These are phyloP conservation scores for Plasmopara halstedii DNA, from an alignment of 352 stramenopile genomes.

Conservation along the genomic window DNA sequence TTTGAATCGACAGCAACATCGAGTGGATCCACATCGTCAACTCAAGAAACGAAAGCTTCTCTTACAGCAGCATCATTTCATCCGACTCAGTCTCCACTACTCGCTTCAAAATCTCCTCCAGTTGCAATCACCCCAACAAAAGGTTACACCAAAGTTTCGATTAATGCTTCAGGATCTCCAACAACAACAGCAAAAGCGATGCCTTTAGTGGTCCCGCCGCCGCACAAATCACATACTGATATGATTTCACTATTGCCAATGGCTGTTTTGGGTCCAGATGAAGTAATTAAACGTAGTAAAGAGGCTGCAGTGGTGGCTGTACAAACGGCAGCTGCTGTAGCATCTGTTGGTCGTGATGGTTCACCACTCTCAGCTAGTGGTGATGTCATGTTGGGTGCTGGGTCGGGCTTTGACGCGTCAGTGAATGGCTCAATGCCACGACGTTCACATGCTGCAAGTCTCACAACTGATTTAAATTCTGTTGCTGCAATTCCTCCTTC, in stretches of 20 bases:
- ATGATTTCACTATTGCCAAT: conserved; percentile 58
- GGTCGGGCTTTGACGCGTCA: conserved; percentile 35
- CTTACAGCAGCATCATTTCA: conserved; percentile 23
- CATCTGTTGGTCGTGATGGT: conserved; percentile 38
- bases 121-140: conserved; percentile 14
- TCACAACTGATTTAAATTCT: conserved; percentile 22
- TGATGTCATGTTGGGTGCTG: conserved; percentile 42
- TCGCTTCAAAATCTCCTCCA: neutral
- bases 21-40: conserved; percentile 8
- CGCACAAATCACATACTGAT: conserved; percentile 77
- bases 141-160: conserved; percentile 9
- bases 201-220: conserved; percentile 29
- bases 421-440: conserved; percentile 25
- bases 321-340: conserved; percentile 60
- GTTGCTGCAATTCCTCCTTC: conserved; percentile 8
- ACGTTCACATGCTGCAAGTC: conserved; percentile 32
- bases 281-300: conserved; percentile 85
- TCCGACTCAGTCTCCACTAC: conserved; percentile 2
- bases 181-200: conserved; percentile 14
- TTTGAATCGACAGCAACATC: conserved; percentile 3
- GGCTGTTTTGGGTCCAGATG: conserved; percentile 49
- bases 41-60: conserved; percentile 23
- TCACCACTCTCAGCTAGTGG: conserved; percentile 39
- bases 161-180: conserved; percentile 17
- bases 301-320: conserved; percentile 65